These are phyloP conservation scores for Gomphus bonarii DNA, from an alignment of 1,284 basidiomycete genomes.

Conservation along the genomic window DNA sequence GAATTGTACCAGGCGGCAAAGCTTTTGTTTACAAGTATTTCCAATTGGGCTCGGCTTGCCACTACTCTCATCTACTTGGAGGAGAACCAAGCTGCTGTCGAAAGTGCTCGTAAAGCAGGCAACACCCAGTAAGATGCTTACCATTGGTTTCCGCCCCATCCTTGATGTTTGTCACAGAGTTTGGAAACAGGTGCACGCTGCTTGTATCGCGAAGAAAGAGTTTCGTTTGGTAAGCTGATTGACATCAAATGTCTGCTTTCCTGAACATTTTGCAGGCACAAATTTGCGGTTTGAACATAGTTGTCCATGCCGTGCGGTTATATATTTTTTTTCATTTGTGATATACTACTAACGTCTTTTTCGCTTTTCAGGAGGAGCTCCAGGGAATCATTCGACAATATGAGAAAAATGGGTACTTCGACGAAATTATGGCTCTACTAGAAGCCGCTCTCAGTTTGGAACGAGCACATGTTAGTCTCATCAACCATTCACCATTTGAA, in stretches of 20 bases:
- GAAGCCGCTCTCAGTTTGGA: conserved; percentile 95
- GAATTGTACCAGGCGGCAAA: conserved; percentile 97
- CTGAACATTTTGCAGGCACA: conserved; percentile 52
- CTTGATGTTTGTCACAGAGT: conserved; percentile 43
- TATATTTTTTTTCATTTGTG: not conserved
- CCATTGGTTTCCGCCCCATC: conserved; percentile 1
- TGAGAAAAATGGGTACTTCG: conserved; percentile 88
- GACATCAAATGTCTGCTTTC: not conserved
- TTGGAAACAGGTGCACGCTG: conserved; percentile 99
- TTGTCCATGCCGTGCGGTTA: conserved; percentile 73
- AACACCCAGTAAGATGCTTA: conserved; percentile 76
- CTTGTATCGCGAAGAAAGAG: conserved; percentile 95
- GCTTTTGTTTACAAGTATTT: conserved; percentile 92
- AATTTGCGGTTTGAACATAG: conserved; percentile 95
- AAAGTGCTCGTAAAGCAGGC: conserved; percentile 96
- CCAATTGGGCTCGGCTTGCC: conserved; percentile 96
- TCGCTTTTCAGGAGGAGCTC: conserved; percentile 67
- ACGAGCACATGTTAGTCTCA: conserved; percentile 75
- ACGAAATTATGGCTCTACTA: conserved; percentile 85
- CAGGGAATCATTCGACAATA: conserved; percentile 76
- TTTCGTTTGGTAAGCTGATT: conserved; percentile 65
- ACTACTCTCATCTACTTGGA: conserved; percentile 98
- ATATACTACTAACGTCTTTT: conserved; percentile 1
- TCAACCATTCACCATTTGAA: not conserved
- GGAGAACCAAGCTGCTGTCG: conserved; percentile 96